Percentiles rank a stretch among this genome's conserved stretches.
Conservation (phyloP, 768 basidiomycete genomes). For the Cystobasidium tubakii region DNA sequence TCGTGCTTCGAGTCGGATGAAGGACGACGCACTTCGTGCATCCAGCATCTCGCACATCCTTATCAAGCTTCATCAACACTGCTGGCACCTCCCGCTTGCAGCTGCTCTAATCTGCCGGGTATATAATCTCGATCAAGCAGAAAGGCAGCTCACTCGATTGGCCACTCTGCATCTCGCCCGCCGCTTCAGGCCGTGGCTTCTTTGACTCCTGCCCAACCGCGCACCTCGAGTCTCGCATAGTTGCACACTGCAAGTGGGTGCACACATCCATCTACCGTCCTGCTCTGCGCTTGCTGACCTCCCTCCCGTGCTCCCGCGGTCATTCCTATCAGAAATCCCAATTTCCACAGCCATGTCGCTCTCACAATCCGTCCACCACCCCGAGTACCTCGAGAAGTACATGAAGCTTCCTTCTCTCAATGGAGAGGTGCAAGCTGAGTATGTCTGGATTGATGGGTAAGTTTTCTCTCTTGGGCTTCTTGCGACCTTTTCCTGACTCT, state of each 20-base stretch:
- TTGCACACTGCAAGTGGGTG: not conserved
- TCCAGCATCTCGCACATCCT: too few relatives aligned
- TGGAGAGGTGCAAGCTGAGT: constrained; percentile 5
- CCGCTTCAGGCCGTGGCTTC: not conserved
- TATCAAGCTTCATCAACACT: not conserved
- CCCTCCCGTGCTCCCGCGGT: not conserved
- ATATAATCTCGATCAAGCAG: not conserved
- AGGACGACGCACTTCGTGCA: too few relatives aligned
- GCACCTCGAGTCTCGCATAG: not conserved
- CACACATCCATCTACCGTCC: not conserved
- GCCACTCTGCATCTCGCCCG: constrained; percentile 1
- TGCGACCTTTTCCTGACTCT: not conserved
- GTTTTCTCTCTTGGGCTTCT: not conserved
- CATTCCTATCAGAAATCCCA: not conserved
- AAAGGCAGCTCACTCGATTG: not conserved
- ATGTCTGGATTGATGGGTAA: constrained; percentile 17
- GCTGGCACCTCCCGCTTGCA: not conserved
- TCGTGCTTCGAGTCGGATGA: too few relatives aligned
- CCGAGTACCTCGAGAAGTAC: not conserved
- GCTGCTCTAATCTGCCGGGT: not conserved
- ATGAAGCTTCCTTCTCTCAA: not conserved
- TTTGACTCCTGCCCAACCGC: not conserved
- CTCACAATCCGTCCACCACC: not conserved
- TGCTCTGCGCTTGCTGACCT: not conserved
- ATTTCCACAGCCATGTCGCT: not conserved